Evolutionary conservation across 2,329 filamentous ascomycete species (phyloP), one percentile per base, ranked within the genome.

Genomic region (Stemphylium vesicarium): DNA sequence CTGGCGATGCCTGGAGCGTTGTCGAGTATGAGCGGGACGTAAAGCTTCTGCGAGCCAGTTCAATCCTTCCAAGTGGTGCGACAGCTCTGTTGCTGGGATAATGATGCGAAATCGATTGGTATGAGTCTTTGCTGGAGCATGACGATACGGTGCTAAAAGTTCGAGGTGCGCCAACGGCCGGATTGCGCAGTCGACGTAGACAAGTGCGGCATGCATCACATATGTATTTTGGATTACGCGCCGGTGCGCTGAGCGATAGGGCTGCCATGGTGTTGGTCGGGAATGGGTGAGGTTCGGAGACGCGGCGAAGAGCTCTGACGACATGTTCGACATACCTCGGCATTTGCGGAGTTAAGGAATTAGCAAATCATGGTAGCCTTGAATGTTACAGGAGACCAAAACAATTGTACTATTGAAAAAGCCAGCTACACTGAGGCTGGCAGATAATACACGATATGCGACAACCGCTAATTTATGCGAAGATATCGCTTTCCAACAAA

Each of bases 71-170:
- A 9, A 22, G 22, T 11, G 18, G 31, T 22, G 15, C 18, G 22
- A 22, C 12, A 16, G 32, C 7, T 42, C 40, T 45, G 36, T 37
- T 43, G 38, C 39, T 32, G 41, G 16, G 12, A 15, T 33, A 24
- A 13, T 29, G 33, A 12, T 82, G 81, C 35, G 75, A 18, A 22
- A 18, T 41, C 15, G n/a, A 33, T n/a, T 36, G 60, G 10, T 24
- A 16, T 33, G 40, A 38, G 39, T 38, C 22, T 35, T 46, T 20
- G 33, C 15, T 16, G 13, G 38, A 43, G 5, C 22, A 50, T 10
- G 40, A 63, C 53, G 61, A 57, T 40, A 59, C 48, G 41, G 53
- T 64, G 29, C 50, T 37, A 20, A 57, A 38, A 8, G 33, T 50
- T 42, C 53, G 63, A 29, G 43, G 42, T n/a, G 37, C 15, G 9